Evolutionary conservation across 306 rosid genomes (phyloP).

Genomic region (Cucurbita maxima): DNA sequence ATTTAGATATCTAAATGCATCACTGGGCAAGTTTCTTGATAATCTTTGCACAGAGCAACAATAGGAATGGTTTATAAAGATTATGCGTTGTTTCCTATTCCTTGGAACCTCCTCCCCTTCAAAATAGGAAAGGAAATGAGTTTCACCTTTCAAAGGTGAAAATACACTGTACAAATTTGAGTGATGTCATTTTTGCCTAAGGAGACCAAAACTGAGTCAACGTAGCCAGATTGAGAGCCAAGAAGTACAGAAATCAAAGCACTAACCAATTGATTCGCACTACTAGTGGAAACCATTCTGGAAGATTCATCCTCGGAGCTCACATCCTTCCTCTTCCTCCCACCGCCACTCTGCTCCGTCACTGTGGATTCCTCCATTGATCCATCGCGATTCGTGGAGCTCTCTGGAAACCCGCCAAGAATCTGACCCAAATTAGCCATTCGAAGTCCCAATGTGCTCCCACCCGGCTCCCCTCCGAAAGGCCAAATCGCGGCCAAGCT

Average conservation of each 20-base stretch:
- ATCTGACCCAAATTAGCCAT: conserved; percentile 19
- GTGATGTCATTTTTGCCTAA: not conserved
- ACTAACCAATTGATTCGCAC: conserved; percentile 47
- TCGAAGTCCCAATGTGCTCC: conserved; percentile 34
- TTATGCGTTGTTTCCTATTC: not conserved
- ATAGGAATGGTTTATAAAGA: not conserved
- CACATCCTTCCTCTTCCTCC: conserved; percentile 46
- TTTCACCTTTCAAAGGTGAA: not conserved
- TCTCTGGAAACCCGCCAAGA: conserved; percentile 19
- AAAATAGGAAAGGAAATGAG: not conserved
- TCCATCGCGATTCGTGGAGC: conserved; percentile 27
- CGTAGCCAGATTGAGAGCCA: not conserved
- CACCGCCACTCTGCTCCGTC: conserved; percentile 40
- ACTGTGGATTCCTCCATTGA: conserved; percentile 61
- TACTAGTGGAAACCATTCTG: conserved; percentile 41
- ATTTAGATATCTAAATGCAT: not conserved
- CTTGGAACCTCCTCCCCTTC: not conserved
- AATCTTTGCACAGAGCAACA: not conserved
- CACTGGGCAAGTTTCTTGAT: not conserved
- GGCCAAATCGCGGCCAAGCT: conserved; percentile 84
- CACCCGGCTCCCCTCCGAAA: conserved; percentile 11
- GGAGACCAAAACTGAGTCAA: conserved; percentile 1
- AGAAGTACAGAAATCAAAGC: not conserved
- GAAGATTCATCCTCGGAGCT: conserved; percentile 61
- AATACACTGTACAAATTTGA: not conserved